Percentiles rank a stretch among this genome's conserved stretches.
Conservation (phyloP, 345 rosid genomes). For the Carallia brachiata region DNA sequence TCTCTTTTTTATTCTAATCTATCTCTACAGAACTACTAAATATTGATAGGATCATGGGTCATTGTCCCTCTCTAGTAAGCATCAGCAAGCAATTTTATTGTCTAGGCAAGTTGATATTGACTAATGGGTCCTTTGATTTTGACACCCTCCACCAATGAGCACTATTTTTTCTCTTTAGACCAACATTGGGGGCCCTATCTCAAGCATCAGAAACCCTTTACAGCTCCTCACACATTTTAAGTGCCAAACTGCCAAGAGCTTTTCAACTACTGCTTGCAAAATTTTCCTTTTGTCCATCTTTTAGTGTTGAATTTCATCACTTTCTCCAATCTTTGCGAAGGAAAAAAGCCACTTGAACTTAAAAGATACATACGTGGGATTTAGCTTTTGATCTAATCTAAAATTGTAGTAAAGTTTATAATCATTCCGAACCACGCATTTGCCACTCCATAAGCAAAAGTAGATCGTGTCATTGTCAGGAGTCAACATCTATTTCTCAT, state of each 20-base stretch:
- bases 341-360: neutral
- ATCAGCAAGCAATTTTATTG: slow-evolving; percentile 19
- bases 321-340: neutral
- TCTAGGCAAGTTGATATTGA: slow-evolving; percentile 18
- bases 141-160: slow-evolving; percentile 35
- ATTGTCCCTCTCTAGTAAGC: neutral
- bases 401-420: no score
- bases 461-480: no score
- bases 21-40: neutral
- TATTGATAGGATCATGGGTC: slow-evolving; percentile 13
- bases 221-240: slow-evolving; percentile 2
- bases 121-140: slow-evolving; percentile 21
- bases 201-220: slow-evolving; percentile 6
- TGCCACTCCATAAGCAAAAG: no score
- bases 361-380: neutral
- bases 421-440: no score
- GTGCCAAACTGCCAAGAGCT: slow-evolving; percentile 4
- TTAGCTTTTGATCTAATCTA: neutral
- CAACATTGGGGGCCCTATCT: slow-evolving; percentile 16
- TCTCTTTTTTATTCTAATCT: neutral
- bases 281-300: neutral
- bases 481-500: no score
- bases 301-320: slow-evolving; percentile 15
- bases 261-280: slow-evolving; percentile 23
- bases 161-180: slow-evolving; percentile 9